Evolutionary conservation across 208 protist species (phyloP).

Genomic region (Crithidia mellificae): DNA sequence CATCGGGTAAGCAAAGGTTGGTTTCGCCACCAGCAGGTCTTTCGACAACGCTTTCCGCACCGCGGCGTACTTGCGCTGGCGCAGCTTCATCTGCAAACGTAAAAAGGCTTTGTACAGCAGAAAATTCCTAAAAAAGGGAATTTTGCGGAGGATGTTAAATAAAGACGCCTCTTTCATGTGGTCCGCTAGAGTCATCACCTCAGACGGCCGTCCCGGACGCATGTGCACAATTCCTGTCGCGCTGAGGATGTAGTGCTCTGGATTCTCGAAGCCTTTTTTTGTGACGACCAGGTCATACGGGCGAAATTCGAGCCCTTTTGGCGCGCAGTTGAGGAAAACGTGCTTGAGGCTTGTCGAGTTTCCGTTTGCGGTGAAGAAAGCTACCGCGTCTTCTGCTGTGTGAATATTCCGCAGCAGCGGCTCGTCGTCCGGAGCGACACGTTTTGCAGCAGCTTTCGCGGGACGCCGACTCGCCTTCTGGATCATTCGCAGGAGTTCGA

Average conservation of each 20-base stretch:
- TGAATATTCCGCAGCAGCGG: slow-evolving; percentile 69
- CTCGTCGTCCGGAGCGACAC: slow-evolving; percentile 88
- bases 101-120: slow-evolving; percentile 91
- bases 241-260: slow-evolving; percentile 94
- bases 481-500: slow-evolving; percentile 83
- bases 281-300: slow-evolving; percentile 93
- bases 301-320: slow-evolving; percentile 80
- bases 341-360: slow-evolving; percentile 91
- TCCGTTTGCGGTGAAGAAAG: slow-evolving; percentile 93
- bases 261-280: slow-evolving; percentile 61
- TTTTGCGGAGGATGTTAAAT: slow-evolving; percentile 92
- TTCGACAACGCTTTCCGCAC: slow-evolving; percentile 66
- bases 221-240: slow-evolving; percentile 94
- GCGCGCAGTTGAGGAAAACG: slow-evolving; percentile 87
- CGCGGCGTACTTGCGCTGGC: slow-evolving; percentile 74
- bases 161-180: slow-evolving; percentile 92
- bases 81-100: slow-evolving; percentile 75
- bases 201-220: slow-evolving; percentile 79
- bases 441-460: slow-evolving; percentile 40
- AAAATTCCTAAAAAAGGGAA: slow-evolving; percentile 93
- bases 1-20: slow-evolving; percentile 79
- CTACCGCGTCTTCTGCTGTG: slow-evolving; percentile 92
- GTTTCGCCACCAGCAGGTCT: slow-evolving; percentile 85
- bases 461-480: slow-evolving; percentile 76
- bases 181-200: slow-evolving; percentile 91